A percentile compares a stretch with the other conserved stretches of the same genome.
Conservation (phyloP, 345 rosid genomes). For the Aquilaria sinensis region DNA sequence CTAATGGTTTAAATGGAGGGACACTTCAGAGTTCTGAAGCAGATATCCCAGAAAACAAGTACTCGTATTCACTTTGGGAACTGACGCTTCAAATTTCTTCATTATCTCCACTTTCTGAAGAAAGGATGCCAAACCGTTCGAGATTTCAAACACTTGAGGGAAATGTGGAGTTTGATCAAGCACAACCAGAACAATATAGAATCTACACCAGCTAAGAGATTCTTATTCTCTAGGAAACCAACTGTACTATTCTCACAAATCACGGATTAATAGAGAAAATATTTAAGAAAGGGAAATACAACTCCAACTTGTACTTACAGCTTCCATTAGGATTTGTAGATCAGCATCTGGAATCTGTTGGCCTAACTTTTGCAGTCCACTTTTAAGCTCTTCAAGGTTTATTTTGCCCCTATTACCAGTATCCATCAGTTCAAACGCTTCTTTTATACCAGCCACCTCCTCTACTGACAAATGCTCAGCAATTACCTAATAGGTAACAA, state of each 20-base stretch:
- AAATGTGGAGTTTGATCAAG: too few species aligned
- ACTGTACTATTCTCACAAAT: not conserved
- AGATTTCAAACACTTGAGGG: too few species aligned
- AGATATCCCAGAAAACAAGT: too few species aligned
- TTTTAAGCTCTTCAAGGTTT: conserved; percentile 60
- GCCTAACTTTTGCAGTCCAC: conserved; percentile 67
- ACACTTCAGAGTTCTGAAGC: too few species aligned
- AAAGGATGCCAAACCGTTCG: too few species aligned
- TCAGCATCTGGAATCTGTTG: conserved; percentile 64
- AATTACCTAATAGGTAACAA: conserved; percentile 40
- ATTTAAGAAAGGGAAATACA: not conserved
- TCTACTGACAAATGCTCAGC: conserved; percentile 86
- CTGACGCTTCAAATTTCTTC: too few species aligned
- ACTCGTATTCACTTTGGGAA: too few species aligned
- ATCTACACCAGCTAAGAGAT: too few species aligned
- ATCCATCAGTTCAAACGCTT: conserved; percentile 81
- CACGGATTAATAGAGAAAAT: not conserved
- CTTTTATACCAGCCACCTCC: conserved; percentile 89
- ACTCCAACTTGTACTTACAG: conserved; percentile 36
- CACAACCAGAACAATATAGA: too few species aligned
- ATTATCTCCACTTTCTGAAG: too few species aligned
- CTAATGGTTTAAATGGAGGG: too few species aligned
- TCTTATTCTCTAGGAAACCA: too few species aligned
- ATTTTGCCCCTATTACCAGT: conserved; percentile 59
- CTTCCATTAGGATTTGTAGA: conserved; percentile 78